phyloP scores from a whole-genome alignment of 805 yeast species.

The Zygoascus bituminiphila region DNA sequence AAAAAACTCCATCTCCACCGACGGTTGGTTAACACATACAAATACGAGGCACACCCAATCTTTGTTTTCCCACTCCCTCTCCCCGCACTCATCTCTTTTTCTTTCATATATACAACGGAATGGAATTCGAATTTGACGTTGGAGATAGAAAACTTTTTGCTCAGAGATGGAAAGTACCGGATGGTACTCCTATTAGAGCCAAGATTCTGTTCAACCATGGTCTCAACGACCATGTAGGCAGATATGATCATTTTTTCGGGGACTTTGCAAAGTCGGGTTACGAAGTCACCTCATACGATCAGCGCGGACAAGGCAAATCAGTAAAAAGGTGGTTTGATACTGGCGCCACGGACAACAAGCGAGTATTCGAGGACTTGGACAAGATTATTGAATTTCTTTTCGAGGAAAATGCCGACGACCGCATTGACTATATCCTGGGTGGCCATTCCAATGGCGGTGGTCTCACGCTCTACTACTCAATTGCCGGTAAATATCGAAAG shows the following conservation, averaged over 20 bases:
- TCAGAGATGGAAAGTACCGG: not conserved
- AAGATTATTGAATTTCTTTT: conserved; percentile 16
- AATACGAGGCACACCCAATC: no score
- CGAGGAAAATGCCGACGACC: conserved; percentile 5
- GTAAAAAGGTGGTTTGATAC: conserved; percentile 21
- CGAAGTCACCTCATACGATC: conserved; percentile 31
- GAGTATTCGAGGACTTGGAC: conserved; percentile 28
- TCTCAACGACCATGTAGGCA: conserved; percentile 29
- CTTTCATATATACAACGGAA: no score
- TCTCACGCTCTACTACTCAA: conserved; percentile 29
- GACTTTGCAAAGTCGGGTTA: conserved; percentile 26
- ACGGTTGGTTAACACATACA: no score
- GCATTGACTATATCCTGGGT: conserved; percentile 24
- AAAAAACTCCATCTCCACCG: no score
- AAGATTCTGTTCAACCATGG: conserved; percentile 31
- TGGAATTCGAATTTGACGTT: conserved; percentile 2
- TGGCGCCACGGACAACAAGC: conserved; percentile 28
- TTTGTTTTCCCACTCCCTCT: no score
- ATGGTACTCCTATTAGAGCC: conserved; percentile 16
- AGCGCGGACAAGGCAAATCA: conserved; percentile 34
- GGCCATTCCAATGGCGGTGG: conserved; percentile 37
- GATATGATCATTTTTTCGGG: conserved; percentile 26
- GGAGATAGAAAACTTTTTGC: conserved; percentile 1
- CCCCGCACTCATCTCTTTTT: no score
- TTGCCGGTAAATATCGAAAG: conserved; percentile 27